These are phyloP conservation scores for Elaeagnus macrophylla DNA, from an alignment of 306 rosid species.

Conservation along the genomic window DNA sequence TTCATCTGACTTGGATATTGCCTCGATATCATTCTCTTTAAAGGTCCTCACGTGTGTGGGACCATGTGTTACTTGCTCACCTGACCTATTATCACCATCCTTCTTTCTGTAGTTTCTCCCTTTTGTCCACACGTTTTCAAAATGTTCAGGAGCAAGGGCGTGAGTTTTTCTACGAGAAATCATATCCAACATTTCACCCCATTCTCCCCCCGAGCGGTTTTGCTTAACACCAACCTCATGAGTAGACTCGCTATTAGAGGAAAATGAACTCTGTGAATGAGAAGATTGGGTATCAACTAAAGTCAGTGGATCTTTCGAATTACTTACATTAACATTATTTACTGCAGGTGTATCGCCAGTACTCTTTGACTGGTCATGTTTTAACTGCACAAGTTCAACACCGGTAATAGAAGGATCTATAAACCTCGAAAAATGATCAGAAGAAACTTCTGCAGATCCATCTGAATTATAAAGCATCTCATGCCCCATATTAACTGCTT, in stretches of 20 bases:
- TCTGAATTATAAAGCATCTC: constrained; percentile 45
- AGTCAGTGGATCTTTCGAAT: constrained; percentile 75
- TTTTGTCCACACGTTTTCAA: constrained; percentile 89
- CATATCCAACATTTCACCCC: constrained; percentile 86
- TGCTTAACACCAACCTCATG: constrained; percentile 42
- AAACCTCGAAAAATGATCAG: constrained; percentile 50
- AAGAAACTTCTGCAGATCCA: constrained; percentile 35
- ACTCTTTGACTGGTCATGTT: constrained; percentile 44
- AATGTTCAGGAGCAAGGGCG: constrained; percentile 94
- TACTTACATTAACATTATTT: constrained; percentile 33
- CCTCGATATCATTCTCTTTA: constrained; percentile 29
- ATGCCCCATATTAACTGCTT: constrained; percentile 28
- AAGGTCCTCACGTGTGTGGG: constrained; percentile 33
- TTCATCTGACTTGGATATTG: constrained; percentile 33
- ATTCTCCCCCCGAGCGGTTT: constrained; percentile 62
- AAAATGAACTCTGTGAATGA: constrained; percentile 60
- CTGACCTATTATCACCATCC: constrained; percentile 42
- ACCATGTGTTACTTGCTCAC: constrained; percentile 38
- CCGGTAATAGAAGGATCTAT: constrained; percentile 85
- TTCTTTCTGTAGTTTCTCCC: constrained; percentile 66
- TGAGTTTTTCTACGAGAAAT: constrained; percentile 75
- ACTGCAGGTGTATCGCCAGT: constrained; percentile 16
- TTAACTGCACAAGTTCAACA: constrained; percentile 81
- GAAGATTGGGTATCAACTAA: constrained; percentile 58
- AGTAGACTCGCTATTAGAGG: constrained; percentile 34